A percentile compares a stretch with the other conserved stretches of the same genome.
These are phyloP conservation scores for Effrenium voratum DNA, from an alignment of 73 alveolate species.

Conservation along the genomic window DNA sequence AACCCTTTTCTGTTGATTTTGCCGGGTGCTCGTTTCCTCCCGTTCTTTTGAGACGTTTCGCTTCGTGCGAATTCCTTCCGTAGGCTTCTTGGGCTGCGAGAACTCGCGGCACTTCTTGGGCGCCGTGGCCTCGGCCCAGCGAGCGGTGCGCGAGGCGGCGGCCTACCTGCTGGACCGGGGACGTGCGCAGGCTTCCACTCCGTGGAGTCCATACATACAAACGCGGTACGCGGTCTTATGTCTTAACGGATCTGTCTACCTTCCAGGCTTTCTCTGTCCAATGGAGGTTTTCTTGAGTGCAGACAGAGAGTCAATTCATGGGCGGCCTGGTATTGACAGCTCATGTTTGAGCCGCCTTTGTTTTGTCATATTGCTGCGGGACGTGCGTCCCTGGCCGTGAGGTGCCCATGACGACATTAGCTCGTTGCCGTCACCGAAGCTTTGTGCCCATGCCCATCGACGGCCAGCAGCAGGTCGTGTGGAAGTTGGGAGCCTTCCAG, in stretches of 20 bases:
- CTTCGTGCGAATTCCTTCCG: no score
- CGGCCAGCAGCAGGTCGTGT: conserved; percentile 47
- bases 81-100: conserved; percentile 40
- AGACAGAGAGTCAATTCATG: no score
- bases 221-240: no score
- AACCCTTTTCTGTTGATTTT: no score
- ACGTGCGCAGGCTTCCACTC: conserved; percentile 3
- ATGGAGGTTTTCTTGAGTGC: no score
- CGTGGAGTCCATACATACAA: not conserved
- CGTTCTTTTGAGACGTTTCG: no score
- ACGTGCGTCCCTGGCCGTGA: not conserved
- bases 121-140: conserved; percentile 77
- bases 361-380: not conserved
- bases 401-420: conserved; percentile 57
- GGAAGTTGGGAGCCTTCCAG: conserved; percentile 84
- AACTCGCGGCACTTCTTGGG: conserved; percentile 44
- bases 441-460: conserved; percentile 53
- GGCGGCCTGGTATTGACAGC: no score
- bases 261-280: no score
- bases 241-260: no score
- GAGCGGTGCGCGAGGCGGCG: conserved; percentile 80
- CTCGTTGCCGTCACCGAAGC: conserved; percentile 74
- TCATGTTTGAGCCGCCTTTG: not conserved
- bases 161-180: conserved; percentile 65
- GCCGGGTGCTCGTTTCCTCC: no score